Conservation (phyloP, 2,329 filamentous ascomycete species). For the Fusarium succisae region DNA sequence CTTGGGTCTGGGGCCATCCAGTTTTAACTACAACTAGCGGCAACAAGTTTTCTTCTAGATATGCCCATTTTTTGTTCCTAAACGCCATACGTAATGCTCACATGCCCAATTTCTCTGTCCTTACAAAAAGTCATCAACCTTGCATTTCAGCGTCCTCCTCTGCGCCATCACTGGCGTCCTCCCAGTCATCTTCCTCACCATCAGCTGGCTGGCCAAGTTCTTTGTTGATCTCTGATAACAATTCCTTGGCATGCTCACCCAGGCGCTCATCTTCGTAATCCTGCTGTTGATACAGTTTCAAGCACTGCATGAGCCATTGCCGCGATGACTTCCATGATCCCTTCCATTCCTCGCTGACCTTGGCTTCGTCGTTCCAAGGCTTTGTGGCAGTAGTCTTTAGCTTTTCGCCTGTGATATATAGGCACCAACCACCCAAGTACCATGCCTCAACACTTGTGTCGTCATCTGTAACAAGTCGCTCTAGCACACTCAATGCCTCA, state of each 20-base stretch:
- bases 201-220: conserved; percentile 70
- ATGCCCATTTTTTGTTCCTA: conserved; percentile 36
- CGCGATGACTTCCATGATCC: conserved; percentile 77
- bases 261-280: conserved; percentile 88
- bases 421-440: conserved; percentile 96
- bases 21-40: conserved; percentile 32
- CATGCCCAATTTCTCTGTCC: conserved; percentile 21
- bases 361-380: conserved; percentile 43
- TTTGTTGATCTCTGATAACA: conserved; percentile 70
- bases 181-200: conserved; percentile 65
- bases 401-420: conserved; percentile 81
- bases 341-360: conserved; percentile 62
- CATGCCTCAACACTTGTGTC: conserved; percentile 95
- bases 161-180: conserved; percentile 60
- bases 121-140: conserved; percentile 42
- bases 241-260: conserved; percentile 77
- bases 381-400: conserved; percentile 53
- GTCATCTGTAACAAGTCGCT: conserved; percentile 85
- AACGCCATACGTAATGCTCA: conserved; percentile 42
- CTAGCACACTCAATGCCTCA: conserved; percentile 85
- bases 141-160: conserved; percentile 68
- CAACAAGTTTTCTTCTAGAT: conserved; percentile 30
- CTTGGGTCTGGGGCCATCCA: conserved; percentile 24
- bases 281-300: conserved; percentile 79
- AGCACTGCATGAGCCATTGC: conserved; percentile 83